phyloP scores from a whole-genome alignment of 768 basidiomycete species.

The Auriscalpium microsporum region DNA sequence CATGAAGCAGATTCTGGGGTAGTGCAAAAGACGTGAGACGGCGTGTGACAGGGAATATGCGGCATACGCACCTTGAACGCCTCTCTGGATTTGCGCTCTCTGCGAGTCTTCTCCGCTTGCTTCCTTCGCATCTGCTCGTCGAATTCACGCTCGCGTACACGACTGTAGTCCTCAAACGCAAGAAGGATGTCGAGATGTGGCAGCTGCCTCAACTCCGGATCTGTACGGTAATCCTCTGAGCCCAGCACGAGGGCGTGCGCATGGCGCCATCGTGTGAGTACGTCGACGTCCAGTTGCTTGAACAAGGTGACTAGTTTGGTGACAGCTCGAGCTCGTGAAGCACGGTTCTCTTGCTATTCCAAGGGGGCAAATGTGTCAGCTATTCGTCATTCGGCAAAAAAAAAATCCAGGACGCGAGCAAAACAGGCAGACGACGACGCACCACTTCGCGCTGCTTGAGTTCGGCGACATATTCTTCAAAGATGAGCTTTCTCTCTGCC shows the following conservation, averaged over 20 bases:
- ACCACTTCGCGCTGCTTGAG: conserved; percentile 87
- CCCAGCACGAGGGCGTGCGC: conserved; percentile 71
- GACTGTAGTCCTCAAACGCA: conserved; percentile 91
- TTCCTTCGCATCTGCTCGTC: conserved; percentile 76
- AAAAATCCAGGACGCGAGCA: not conserved
- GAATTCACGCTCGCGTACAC: conserved; percentile 83
- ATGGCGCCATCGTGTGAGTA: conserved; percentile 87
- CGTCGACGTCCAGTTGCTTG: conserved; percentile 82
- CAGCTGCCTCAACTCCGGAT: conserved; percentile 69
- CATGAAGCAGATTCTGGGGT: conserved; percentile 57
- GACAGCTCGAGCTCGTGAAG: conserved; percentile 69
- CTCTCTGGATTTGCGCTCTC: conserved; percentile 85
- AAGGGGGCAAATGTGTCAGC: not conserved
- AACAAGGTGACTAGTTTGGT: conserved; percentile 78
- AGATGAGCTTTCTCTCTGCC: conserved; percentile 77
- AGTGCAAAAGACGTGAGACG: not conserved
- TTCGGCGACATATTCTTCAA: conserved; percentile 86
- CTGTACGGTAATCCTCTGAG: conserved; percentile 71
- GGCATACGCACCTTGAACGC: conserved; percentile 60
- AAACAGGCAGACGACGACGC: conserved; percentile 22
- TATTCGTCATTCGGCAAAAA: not conserved
- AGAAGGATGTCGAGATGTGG: conserved; percentile 88
- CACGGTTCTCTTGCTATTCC: conserved; percentile 67
- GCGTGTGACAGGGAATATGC: not conserved
- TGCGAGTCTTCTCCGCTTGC: conserved; percentile 76